Evolutionary conservation across 495 filamentous ascomycete species (phyloP).

Genomic region (Aspergillus leporis): DNA sequence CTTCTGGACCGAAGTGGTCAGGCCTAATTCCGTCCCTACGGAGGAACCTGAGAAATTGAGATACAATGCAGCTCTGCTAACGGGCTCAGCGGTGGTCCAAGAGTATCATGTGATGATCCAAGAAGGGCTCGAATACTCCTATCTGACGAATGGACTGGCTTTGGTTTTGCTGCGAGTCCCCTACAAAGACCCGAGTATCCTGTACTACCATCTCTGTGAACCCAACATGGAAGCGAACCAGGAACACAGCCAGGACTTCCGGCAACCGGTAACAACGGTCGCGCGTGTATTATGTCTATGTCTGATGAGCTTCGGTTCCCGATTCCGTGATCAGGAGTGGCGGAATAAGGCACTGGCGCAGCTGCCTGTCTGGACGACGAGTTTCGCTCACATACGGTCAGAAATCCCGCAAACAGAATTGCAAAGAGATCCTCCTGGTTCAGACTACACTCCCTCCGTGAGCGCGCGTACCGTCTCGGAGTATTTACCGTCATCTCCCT

Average conservation of each 20-base stretch:
- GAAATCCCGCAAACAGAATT: neutral
- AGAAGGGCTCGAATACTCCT: too few species aligned
- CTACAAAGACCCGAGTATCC: neutral
- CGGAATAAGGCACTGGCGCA: neutral
- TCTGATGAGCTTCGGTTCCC: neutral
- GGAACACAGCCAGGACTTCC: neutral
- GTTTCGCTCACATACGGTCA: neutral
- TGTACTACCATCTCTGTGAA: neutral
- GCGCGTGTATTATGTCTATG: neutral
- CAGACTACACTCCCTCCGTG: too few species aligned
- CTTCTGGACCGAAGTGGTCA: conserved; percentile 26
- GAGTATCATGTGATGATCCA: too few species aligned
- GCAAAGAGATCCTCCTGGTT: neutral
- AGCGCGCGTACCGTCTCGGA: too few species aligned
- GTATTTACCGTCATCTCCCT: too few species aligned
- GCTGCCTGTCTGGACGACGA: neutral
- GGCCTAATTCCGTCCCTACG: conserved; percentile 16
- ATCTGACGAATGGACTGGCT: neutral
- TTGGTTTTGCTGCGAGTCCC: neutral
- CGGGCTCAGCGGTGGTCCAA: too few species aligned
- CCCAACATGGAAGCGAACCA: conserved; percentile 1
- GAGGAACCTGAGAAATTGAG: conserved; percentile 20
- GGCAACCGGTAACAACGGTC: neutral
- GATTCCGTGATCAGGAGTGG: neutral
- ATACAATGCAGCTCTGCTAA: too few species aligned